Base-by-base conservation (phyloP, 306 rosid species). In the Cucumis melo region DNA sequence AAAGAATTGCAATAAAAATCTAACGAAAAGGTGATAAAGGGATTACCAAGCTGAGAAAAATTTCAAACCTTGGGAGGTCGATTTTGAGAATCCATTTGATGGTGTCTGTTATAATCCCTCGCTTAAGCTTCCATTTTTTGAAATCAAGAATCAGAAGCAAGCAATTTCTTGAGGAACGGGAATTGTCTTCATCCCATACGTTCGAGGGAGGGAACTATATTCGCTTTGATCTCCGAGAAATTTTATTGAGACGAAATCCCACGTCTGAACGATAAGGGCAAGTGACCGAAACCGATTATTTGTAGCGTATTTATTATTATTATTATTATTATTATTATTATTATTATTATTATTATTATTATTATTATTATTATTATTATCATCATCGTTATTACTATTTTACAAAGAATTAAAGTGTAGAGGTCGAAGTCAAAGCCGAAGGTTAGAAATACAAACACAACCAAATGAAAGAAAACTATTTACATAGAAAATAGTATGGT, bases 51-150 rank as follows among this genome's bases (percentile, higher is more conserved):
- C 79, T 46, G 64, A 53, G 75, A 53, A 73, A 76, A 17, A 12
- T 77, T 81, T 77, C 91, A 88, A 88, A 88, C 89, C 91, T 86
- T 82, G 10, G 73, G 44, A 73, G 11, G 17, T 24, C 62, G 27
- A 77, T 56, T 65, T 15, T n/a, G 80, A 67, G 65, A 77, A 50
- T 64, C 82, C 78, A 82, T 51, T 51, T 51, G 56, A 51, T 51
- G 9, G n/a, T 5, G 56, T 51, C n/a, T 51, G 56, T 17, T 8
- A 16, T 51, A 51, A 2, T 51, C 56, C 56, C 5, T 16, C 56
- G 56, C 56, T 51, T 51, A 16, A 15, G 56, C 56, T 51, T 51
- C 56, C 56, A 6, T 51, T 16, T 16, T 16, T 51, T 0, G 39
- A 63, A 63, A 34, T 34, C 48, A 63, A 13, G 9, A 34, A 63